Evolutionary conservation across 2,329 filamentous ascomycete genomes (phyloP), one percentile per base, ranked within the genome.

Genomic region (Berkeleyomyces rouxiae): DNA sequence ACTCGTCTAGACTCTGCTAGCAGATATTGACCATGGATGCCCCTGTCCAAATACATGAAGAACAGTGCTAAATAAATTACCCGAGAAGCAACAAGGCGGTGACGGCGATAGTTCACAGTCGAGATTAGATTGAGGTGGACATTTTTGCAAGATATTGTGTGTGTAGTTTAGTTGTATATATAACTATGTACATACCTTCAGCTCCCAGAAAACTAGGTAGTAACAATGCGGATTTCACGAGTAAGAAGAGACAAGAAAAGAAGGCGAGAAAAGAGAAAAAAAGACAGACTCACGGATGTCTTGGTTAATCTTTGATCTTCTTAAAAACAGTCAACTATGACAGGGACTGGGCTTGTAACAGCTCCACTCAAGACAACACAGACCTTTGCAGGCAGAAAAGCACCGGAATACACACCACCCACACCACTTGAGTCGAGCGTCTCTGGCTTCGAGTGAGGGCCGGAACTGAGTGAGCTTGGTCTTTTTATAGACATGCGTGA

Each of bases 291-390:
- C 13, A 37, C 10, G 51, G 7, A 39, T 39, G 51, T 39, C 7
- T 36, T 55, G 11, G n/a, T 39, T 55, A 36, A 55, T 55, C 33
- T 55, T 16, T 39, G 36, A 55, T 55, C 51, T 55, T 55, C 33
- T 55, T 55, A 37, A 39, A 55, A 55, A 36, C 36, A 55, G 31
- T 13, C 23, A 23, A 23, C 36, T 55, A 55, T 55, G 51, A 55
- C 51, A 55, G 51, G 51, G 51, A 55, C 51, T 13, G 36, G 51
- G 4, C 31, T 16, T 55, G 51, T 37, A n/a, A 36, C 36, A 16
- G 51, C 51, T 55, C 51, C 51, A 55, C 51, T 55, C 33, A 39
- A 55, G 51, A 55, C 51, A 55, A 55, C 51, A 55, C 51, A 55
- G 51, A 55, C 51, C 51, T 9, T 55, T 31, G 16, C 13, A n/a